These are phyloP conservation scores for Aegilops bicornis DNA, from an alignment of 176 grass and related monocot genomes.

Conservation along the genomic window DNA sequence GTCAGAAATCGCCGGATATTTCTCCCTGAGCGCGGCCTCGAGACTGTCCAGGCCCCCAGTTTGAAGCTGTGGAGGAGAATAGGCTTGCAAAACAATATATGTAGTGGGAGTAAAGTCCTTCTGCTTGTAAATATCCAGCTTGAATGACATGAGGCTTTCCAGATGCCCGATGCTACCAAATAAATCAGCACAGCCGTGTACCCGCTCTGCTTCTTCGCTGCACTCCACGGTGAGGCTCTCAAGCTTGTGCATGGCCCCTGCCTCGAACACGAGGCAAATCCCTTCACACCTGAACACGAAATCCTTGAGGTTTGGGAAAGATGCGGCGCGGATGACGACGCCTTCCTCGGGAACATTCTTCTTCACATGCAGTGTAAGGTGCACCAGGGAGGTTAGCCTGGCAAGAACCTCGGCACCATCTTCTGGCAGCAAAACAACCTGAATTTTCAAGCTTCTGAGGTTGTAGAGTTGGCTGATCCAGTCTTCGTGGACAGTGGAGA, in stretches of 20 bases:
- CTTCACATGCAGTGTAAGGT: neutral
- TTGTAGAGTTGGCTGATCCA: neutral
- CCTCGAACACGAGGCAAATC: neutral
- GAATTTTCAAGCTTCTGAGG: neutral
- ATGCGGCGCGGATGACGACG: neutral
- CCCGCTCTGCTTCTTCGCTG: neutral
- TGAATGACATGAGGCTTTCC: neutral
- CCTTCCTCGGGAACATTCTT: neutral
- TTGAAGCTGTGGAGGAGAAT: neutral
- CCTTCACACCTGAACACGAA: neutral
- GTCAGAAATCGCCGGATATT: neutral
- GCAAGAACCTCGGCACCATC: neutral
- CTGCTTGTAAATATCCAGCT: neutral
- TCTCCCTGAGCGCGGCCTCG: neutral
- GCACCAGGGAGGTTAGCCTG: neutral
- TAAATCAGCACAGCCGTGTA: neutral
- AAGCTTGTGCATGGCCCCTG: neutral
- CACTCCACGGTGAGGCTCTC: neutral
- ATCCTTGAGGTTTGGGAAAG: conserved; percentile 11
- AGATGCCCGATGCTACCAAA: neutral
- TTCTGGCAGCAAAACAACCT: neutral
- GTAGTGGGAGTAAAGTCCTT: too few relatives aligned
- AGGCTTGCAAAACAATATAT: neutral
- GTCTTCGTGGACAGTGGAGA: neutral
- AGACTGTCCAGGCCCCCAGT: neutral